Evolutionary conservation across 2,329 filamentous ascomycete genomes (phyloP), one percentile per base, ranked within the genome.

Genomic region (Amauroascus niger): DNA sequence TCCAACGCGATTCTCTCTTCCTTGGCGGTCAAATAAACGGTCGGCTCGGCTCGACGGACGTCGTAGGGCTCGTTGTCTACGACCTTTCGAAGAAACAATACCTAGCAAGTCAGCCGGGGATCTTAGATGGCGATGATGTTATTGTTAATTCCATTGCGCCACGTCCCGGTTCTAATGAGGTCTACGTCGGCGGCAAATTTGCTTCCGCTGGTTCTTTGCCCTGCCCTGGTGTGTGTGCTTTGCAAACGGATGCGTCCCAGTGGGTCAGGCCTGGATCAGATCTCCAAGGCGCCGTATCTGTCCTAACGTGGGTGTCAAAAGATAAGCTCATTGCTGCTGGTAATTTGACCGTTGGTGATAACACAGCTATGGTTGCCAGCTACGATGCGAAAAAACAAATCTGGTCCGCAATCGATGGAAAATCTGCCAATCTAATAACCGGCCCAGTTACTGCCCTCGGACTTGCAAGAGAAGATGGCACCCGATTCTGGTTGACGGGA

Each of bases 181-280:
- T 98, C 11, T 98, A 86, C 64, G 86, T 98, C 30, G 91, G 86
- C 35, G 93, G 93, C 30, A 81, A 79, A 8, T 98, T 97, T 64
- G 75, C 81, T n/a, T 81, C 79, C 30, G 93, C 89, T 16, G 93
- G 93, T 26, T 84, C 85, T 3, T 78, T 97, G 28, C 83, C 81
- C 40, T 98, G 93, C 66, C 82, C 85, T 2, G 83, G 81, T 45
- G 79, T 98, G 22, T 98, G 93, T 70, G 75, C 85, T 55, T 95
- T 87, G 71, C 83, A 86, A 64, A 81, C 83, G 1, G 73, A 79
- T 6, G 76, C 77, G 3, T 79, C 77, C 13, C 84, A 90, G 63
- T 98, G 91, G 91, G 85, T 78, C 62, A 80, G 85, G 35, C 86
- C 89, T 13, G 89, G 88, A 7, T 80, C 78, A 43, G 83, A 80